phyloP scores from a whole-genome alignment of 2,329 filamentous ascomycete species.

The Penicillium brevicompactum region DNA sequence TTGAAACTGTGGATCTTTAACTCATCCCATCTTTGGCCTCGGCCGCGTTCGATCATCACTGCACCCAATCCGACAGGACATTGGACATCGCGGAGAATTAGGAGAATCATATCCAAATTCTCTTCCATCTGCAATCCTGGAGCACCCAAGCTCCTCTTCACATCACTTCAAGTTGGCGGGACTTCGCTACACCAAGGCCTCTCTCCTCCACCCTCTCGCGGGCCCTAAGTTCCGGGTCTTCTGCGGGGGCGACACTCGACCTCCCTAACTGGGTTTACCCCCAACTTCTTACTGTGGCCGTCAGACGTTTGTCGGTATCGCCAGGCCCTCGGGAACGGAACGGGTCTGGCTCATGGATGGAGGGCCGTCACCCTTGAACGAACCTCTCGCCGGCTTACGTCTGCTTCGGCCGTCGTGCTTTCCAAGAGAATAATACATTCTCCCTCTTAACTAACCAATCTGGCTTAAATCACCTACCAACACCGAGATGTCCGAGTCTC shows the following conservation, averaged over 20 bases:
- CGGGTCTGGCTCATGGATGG: conserved; percentile 47
- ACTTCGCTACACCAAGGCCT: conserved; percentile 70
- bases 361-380: conserved; percentile 33
- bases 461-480: conserved; percentile 12
- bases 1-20: neutral
- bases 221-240: conserved; percentile 93
- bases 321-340: conserved; percentile 43
- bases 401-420: conserved; percentile 26
- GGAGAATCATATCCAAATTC: neutral
- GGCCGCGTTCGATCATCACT: conserved; percentile 4
- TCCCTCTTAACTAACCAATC: conserved; percentile 17
- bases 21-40: neutral
- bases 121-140: conserved; percentile 37
- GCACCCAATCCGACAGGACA: neutral
- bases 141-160: conserved; percentile 41
- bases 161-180: conserved; percentile 86
- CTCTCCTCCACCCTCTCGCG: conserved; percentile 83
- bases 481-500: conserved; percentile 51
- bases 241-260: conserved; percentile 94
- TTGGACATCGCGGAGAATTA: neutral
- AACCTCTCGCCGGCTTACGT: conserved; percentile 30
- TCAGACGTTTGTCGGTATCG: conserved; percentile 39
- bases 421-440: conserved; percentile 15
- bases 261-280: conserved; percentile 77
- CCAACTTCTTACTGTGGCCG: conserved; percentile 35